phyloP scores from a whole-genome alignment of 73 alveolate genomes.

The Uronychia setigera region DNA sequence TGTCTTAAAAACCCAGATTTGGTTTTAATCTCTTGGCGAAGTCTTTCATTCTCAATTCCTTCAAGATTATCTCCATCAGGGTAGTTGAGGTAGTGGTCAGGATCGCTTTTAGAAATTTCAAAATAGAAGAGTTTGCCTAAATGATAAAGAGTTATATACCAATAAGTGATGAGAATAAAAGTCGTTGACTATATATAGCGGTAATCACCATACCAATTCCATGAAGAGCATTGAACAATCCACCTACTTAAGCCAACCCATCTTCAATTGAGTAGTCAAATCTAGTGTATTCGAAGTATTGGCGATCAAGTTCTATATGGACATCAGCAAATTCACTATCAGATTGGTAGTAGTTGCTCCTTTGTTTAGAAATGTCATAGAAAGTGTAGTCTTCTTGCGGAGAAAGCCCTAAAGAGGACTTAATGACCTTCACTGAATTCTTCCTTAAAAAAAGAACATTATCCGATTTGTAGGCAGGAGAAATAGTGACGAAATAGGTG shows the following conservation, averaged over 20 bases:
- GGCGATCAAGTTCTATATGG: neutral
- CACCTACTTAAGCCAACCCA: neutral
- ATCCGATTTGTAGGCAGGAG: too few relatives aligned
- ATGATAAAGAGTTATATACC: neutral
- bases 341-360: neutral
- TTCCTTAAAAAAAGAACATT: too few relatives aligned
- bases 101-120: too few relatives aligned
- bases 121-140: neutral
- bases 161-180: neutral
- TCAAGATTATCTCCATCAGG: neutral
- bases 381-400: too few relatives aligned
- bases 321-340: neutral
- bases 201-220: neutral
- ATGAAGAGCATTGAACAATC: neutral
- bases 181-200: neutral
- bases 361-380: neutral
- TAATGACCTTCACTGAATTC: too few relatives aligned
- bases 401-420: too few relatives aligned
- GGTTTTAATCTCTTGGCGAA: neutral
- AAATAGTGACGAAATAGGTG: too few relatives aligned
- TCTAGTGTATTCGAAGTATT: neutral
- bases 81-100: too few relatives aligned
- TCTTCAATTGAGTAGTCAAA: neutral
- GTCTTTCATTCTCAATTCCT: neutral
- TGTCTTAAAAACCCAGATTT: neutral